Evolutionary conservation across 108 stramenopile genomes (phyloP), one percentile per base, ranked within the genome.

Genomic region (Poteriospumella lacustris): DNA sequence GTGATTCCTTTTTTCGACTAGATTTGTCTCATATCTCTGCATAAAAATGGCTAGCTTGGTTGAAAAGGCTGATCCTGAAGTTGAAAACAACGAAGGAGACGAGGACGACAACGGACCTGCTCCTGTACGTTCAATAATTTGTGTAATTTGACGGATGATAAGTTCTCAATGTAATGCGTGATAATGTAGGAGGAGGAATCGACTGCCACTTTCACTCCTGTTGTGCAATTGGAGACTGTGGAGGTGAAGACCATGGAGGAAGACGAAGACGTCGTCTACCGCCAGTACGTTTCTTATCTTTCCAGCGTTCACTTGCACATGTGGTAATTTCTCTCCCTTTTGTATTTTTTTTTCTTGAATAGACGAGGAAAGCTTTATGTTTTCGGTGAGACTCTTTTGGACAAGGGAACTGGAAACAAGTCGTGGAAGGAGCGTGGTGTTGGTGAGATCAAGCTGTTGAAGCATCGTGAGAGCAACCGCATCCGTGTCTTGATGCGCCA

Each of bases 241-340:
- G 98, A 99, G 78, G 92, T 94, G 73, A 96, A 92, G 73, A 92
- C 92, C 1, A 92, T 94, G 42, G 96, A 97, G 88, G 98, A 99
- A 85, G 98, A 99, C 33, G 98, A 99, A 84, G 92, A 91, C 73
- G 84, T 87, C 33, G 36, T 86, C 67, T 87, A 80, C 79, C 85
- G 85, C 76, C 60, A 64, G 60, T 64, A 64, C 15, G 47, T 26
- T 3, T 34, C 31, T 64, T 34, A 31, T 19, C 28, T 12, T 5
- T 24, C 5, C 28, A 64, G 24, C 31, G 36, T 34, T 3, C 15
- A 64, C 36, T 3, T 34, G 28, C 36, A 9, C 3, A 5, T 34
- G 3, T 64, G 15, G 36, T 24, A 12, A 19, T 12, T 24, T 19
- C 31, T 19, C 31, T 64, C 28, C 41, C 29, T 59, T 52, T 64